A percentile compares a stretch with the other conserved stretches of the same genome.
Conservation (phyloP, 129 eudicot species). For the Chrysanthemum seticuspe region DNA sequence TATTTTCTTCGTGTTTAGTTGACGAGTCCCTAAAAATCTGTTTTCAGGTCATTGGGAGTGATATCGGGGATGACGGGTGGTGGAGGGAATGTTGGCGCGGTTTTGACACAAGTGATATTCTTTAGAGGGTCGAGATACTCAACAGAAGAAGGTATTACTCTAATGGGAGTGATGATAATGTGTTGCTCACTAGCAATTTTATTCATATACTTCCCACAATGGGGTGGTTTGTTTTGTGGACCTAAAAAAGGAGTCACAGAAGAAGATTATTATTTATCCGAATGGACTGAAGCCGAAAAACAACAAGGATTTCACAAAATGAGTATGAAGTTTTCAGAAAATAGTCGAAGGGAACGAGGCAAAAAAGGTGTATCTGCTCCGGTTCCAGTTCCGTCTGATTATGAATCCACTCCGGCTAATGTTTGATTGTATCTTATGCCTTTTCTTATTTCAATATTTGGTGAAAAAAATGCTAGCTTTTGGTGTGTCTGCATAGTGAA, state of each 20-base stretch:
- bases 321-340: conserved; percentile 71
- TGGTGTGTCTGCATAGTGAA: conserved; percentile 2
- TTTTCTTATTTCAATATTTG: not conserved
- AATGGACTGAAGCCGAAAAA: conserved; percentile 65
- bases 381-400: conserved; percentile 20
- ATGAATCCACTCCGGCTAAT: conserved; percentile 28
- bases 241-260: conserved; percentile 66
- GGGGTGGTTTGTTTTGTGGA: conserved; percentile 87
- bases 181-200: conserved; percentile 63
- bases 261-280: conserved; percentile 74
- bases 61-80: conserved; percentile 91
- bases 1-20: not conserved
- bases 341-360: conserved; percentile 66
- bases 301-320: conserved; percentile 53
- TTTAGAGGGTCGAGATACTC: conserved; percentile 76
- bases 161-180: conserved; percentile 86
- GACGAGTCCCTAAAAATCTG: not conserved
- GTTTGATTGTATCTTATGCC: conserved; percentile 23
- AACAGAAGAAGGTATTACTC: conserved; percentile 66
- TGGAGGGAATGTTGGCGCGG: conserved; percentile 93
- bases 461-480: conserved; percentile 11
- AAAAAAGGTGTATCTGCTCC: conserved; percentile 41
- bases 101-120: conserved; percentile 80
- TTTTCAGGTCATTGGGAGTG: conserved; percentile 67
- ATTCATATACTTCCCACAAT: conserved; percentile 81